phyloP scores from a whole-genome alignment of 129 eudicot species.

The Daucus carota region DNA sequence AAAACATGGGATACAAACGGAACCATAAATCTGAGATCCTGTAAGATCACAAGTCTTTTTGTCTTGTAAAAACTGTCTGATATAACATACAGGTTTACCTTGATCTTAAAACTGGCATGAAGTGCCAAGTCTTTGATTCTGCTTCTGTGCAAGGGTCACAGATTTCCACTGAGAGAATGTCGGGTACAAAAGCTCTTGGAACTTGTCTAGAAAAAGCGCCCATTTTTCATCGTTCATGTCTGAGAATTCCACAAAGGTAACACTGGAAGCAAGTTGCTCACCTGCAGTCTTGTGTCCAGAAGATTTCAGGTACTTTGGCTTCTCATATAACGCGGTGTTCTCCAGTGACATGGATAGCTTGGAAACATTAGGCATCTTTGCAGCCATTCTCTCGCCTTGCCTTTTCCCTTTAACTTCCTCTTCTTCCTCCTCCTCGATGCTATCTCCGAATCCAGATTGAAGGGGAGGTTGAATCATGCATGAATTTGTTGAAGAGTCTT shows the following conservation, averaged over 20 bases:
- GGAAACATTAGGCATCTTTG: constrained; percentile 25
- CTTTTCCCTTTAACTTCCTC: not conserved
- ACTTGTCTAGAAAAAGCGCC: constrained; percentile 22
- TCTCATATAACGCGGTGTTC: constrained; percentile 41
- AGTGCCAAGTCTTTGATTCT: constrained; percentile 33
- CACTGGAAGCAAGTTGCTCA: constrained; percentile 15
- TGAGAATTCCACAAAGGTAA: constrained; percentile 19
- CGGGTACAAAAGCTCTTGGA: constrained; percentile 29
- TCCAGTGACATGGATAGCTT: constrained; percentile 51
- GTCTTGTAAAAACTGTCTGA: constrained; percentile 22
- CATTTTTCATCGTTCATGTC: constrained; percentile 38
- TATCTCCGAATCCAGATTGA: constrained; percentile 34
- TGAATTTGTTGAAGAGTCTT: constrained; percentile 14
- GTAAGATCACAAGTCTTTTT: constrained; percentile 26
- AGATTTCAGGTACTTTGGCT: constrained; percentile 38
- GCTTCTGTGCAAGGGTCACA: constrained; percentile 16
- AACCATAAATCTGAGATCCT: constrained; percentile 15
- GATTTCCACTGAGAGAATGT: constrained; percentile 15
- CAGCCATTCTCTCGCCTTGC: constrained; percentile 3
- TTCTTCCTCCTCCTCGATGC: constrained; percentile 40
- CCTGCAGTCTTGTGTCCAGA: constrained; percentile 39
- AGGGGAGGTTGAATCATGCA: constrained; percentile 19
- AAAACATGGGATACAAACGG: not conserved
- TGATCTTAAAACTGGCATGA: constrained; percentile 39
- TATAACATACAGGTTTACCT: constrained; percentile 16